phyloP scores from a whole-genome alignment of 306 rosid genomes.

The Vicia faba region DNA sequence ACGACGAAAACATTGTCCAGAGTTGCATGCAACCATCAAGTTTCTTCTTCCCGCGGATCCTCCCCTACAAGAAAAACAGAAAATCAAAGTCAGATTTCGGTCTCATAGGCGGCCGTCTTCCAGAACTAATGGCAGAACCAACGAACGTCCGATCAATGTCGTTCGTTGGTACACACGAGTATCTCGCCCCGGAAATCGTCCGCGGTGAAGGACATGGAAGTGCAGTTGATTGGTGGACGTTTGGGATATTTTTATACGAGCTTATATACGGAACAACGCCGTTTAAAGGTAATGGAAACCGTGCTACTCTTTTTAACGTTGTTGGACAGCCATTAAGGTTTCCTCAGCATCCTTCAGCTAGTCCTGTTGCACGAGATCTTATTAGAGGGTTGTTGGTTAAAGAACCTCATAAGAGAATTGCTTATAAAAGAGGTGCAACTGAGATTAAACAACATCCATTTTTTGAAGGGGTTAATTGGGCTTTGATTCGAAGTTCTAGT shows the following conservation, averaged over 20 bases:
- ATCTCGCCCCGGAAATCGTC: conserved; percentile 84
- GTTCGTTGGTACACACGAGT: conserved; percentile 88
- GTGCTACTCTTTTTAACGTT: conserved; percentile 73
- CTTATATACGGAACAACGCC: conserved; percentile 84
- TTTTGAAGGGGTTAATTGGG: conserved; percentile 90
- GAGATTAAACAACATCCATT: conserved; percentile 94
- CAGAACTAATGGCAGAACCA: conserved; percentile 88
- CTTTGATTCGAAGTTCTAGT: conserved; percentile 66
- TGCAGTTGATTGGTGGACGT: conserved; percentile 97
- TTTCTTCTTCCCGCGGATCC: conserved; percentile 72
- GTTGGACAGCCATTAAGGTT: conserved; percentile 84
- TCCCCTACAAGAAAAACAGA: conserved; percentile 61
- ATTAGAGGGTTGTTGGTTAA: conserved; percentile 75
- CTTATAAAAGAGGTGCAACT: conserved; percentile 81
- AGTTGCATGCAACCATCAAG: conserved; percentile 54
- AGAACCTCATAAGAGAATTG: conserved; percentile 75
- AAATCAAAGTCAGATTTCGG: conserved; percentile 85
- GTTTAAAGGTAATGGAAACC: conserved; percentile 74
- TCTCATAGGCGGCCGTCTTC: conserved; percentile 59
- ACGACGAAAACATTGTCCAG: conserved; percentile 37
- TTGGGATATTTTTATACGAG: conserved; percentile 83
- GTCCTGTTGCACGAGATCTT: conserved; percentile 64
- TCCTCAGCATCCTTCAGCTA: conserved; percentile 59
- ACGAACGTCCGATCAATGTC: conserved; percentile 90
- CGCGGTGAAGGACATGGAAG: conserved; percentile 92